These are phyloP conservation scores for Mycena sanguinolenta DNA, from an alignment of 768 basidiomycete genomes.

Conservation along the genomic window DNA sequence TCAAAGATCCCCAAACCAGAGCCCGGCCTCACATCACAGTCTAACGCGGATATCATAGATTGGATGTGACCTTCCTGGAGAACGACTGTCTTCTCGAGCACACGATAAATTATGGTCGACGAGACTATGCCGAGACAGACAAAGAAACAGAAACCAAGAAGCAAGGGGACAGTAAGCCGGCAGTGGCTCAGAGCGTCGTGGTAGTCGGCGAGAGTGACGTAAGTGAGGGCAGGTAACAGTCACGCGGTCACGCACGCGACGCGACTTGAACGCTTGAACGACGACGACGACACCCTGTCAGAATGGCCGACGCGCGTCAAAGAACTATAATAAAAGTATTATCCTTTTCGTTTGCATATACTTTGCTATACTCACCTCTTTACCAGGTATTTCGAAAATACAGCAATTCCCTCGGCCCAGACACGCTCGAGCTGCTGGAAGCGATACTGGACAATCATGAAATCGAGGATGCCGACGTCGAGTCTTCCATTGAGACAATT, in stretches of 20 bases:
- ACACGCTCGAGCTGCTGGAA: constrained; percentile 79
- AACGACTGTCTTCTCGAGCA: too few relatives aligned
- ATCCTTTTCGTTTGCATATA: background rate
- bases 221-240: constrained; percentile 14
- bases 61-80: background rate
- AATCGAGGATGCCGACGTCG: constrained; percentile 76
- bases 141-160: background rate
- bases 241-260: background rate
- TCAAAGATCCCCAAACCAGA: constrained; percentile 84
- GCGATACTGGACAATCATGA: constrained; percentile 79
- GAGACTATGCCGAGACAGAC: too few relatives aligned
- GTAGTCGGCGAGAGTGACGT: background rate
- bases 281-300: constrained; percentile 35
- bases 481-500: constrained; percentile 81
- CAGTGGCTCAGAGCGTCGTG: background rate
- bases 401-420: constrained; percentile 88
- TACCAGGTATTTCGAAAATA: constrained; percentile 87
- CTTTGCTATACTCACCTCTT: background rate
- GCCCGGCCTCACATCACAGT: constrained; percentile 83
- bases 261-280: background rate
- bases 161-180: background rate
- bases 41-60: constrained; percentile 75
- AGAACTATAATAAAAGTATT: constrained; percentile 62
- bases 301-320: constrained; percentile 62
- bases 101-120: too few relatives aligned